Percentiles rank a stretch among this genome's conserved stretches.
Conservation (phyloP, 2,329 filamentous ascomycete species). For the Xylariaceae sp. region DNA sequence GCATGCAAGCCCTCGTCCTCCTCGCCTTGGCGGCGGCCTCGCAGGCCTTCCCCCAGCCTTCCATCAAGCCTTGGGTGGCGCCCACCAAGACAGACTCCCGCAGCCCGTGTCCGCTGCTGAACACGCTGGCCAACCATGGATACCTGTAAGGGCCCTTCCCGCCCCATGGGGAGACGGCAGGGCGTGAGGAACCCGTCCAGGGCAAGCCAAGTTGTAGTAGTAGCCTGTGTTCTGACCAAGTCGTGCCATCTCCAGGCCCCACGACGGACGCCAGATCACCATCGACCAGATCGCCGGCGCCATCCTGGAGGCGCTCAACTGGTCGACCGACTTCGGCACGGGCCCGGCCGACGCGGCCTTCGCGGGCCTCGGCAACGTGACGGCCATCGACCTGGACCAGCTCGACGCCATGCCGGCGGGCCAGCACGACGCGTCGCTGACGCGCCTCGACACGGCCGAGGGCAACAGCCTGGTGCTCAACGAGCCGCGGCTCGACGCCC, state of each 20-base stretch:
- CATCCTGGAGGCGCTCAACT: slow-evolving; percentile 9
- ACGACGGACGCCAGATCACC: slow-evolving; percentile 11
- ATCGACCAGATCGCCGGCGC: slow-evolving; percentile 7
- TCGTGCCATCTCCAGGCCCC: too few species aligned
- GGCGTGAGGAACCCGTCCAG: too few species aligned
- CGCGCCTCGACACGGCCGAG: slow-evolving; percentile 9
- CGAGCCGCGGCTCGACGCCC: slow-evolving; percentile 7
- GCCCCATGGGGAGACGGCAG: too few species aligned
- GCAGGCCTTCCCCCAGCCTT: slow-evolving; percentile 3
- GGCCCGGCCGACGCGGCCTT: slow-evolving; percentile 5
- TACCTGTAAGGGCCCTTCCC: too few species aligned
- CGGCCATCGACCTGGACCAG: slow-evolving; percentile 8
- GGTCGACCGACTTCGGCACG: slow-evolving; percentile 10
- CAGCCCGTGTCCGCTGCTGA: slow-evolving; percentile 14
- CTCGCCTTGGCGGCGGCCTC: slow-evolving; percentile 7
- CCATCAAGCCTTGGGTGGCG: slow-evolving; percentile 10
- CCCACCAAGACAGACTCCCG: slow-evolving; percentile 12
- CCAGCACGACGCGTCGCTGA: slow-evolving; percentile 13
- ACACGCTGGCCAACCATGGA: slow-evolving; percentile 17
- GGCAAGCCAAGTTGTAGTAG: too few species aligned
- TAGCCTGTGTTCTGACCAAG: too few species aligned
- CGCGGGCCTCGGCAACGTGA: slow-evolving; percentile 2
- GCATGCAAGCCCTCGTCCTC: slow-evolving; percentile 10
- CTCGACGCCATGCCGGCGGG: slow-evolving; percentile 7
- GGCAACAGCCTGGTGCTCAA: slow-evolving; percentile 10